Evolutionary conservation across 2,329 filamentous ascomycete species (phyloP).

Genomic region (Parastagonospora avenae): DNA sequence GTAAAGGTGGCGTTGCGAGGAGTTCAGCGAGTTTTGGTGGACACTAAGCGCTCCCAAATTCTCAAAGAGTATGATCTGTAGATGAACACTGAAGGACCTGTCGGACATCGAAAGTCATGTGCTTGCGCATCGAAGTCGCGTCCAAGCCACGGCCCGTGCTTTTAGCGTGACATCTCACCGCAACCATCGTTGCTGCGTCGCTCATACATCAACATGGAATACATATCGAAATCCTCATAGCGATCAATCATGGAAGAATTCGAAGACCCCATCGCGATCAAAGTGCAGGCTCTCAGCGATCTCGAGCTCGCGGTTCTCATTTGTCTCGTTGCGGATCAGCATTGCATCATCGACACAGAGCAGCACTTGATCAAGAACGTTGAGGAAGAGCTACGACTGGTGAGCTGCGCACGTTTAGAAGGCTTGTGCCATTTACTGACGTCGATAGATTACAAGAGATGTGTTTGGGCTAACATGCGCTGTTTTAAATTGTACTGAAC

Average conservation of each 20-base stretch:
- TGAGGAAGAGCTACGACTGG: slow-evolving; percentile 74
- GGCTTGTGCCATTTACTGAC: neutral
- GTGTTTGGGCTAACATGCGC: slow-evolving; percentile 75
- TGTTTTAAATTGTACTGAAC: slow-evolving; percentile 72
- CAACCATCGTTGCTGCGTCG: neutral
- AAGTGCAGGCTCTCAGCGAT: slow-evolving; percentile 80
- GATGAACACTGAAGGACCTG: no score
- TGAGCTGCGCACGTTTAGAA: slow-evolving; percentile 42
- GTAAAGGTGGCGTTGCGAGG: no score
- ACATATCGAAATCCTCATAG: neutral
- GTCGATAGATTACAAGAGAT: slow-evolving; percentile 65
- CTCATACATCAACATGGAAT: neutral
- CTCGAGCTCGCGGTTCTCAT: slow-evolving; percentile 85
- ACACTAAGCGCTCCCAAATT: no score
- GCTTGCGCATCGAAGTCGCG: no score
- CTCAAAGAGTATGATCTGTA: no score
- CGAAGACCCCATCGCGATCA: slow-evolving; percentile 52
- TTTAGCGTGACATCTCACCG: neutral
- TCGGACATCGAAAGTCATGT: no score
- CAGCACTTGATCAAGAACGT: slow-evolving; percentile 67
- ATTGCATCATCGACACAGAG: slow-evolving; percentile 84
- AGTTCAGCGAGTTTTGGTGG: no score
- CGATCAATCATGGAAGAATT: slow-evolving; percentile 1
- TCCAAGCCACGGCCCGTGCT: neutral
- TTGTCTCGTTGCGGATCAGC: slow-evolving; percentile 79